Percentiles rank a stretch among this genome's conserved stretches.
phyloP scores from a whole-genome alignment of 352 stramenopile genomes.

The Peronospora destructor region DNA sequence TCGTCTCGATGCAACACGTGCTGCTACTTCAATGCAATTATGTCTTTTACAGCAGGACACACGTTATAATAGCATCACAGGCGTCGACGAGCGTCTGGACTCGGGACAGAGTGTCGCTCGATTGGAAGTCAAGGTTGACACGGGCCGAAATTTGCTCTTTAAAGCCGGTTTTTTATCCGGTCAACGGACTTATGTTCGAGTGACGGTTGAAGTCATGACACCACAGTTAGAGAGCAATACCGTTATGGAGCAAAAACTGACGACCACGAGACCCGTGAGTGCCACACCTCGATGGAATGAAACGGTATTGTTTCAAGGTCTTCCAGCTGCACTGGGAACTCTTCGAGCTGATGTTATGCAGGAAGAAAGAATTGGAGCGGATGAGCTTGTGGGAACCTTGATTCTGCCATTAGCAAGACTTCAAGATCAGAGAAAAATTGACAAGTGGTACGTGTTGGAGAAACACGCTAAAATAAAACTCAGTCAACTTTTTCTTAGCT shows the following conservation, averaged over 20 bases:
- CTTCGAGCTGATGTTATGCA: conserved; percentile 53
- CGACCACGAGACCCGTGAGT: conserved; percentile 30
- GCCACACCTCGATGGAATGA: conserved; percentile 37
- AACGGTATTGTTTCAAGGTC: conserved; percentile 34
- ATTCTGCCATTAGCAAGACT: conserved; percentile 37
- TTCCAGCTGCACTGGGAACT: conserved; percentile 36
- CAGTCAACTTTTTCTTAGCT: conserved; percentile 39
- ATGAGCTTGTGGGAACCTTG: conserved; percentile 34
- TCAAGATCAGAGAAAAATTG: conserved; percentile 41
- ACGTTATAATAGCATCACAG: conserved; percentile 37
- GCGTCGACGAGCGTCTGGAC: conserved; percentile 49
- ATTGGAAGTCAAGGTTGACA: conserved; percentile 41
- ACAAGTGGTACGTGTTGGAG: conserved; percentile 44
- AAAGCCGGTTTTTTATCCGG: conserved; percentile 40
- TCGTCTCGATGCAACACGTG: conserved; percentile 42
- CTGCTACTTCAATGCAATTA: conserved; percentile 39
- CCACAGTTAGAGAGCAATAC: conserved; percentile 13
- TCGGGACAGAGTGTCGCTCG: conserved; percentile 34
- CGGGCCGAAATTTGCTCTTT: conserved; percentile 39
- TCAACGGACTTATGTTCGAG: conserved; percentile 48
- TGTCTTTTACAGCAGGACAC: conserved; percentile 39
- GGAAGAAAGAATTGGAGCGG: conserved; percentile 45
- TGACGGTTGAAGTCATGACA: conserved; percentile 30
- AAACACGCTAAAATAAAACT: conserved; percentile 27
- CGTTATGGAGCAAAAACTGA: conserved; percentile 32